A percentile compares a stretch with the other conserved stretches of the same genome.
Evolutionary conservation across 257 asterid species (phyloP).

Genomic region (Nicotiana paniculata): DNA sequence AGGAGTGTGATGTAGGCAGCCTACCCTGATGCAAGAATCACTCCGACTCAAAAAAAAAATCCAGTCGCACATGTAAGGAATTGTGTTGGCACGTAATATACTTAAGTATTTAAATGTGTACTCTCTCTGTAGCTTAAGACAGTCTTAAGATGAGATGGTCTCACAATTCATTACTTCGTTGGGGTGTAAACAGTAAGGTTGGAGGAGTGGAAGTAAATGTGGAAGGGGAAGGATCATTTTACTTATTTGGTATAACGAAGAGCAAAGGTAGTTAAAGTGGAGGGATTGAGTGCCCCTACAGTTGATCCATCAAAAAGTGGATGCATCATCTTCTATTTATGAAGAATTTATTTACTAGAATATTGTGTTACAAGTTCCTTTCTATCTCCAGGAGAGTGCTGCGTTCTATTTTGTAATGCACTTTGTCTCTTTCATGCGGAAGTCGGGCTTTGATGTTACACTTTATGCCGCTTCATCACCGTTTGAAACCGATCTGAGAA

Average conservation of each 20-base stretch:
- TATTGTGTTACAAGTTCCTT: neutral
- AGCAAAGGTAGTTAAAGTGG: neutral
- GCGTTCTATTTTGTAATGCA: neutral
- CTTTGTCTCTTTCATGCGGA: neutral
- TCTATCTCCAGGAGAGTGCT: neutral
- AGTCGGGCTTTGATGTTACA: neutral
- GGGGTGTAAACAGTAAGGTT: neutral
- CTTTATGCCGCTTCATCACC: too few relatives aligned
- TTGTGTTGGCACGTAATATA: neutral
- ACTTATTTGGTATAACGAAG: neutral
- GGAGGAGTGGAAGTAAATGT: neutral
- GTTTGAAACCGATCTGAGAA: too few relatives aligned
- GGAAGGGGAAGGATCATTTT: slow-evolving; percentile 1
- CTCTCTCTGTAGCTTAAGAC: neutral
- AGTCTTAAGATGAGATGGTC: neutral
- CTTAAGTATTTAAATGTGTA: neutral
- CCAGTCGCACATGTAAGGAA: neutral
- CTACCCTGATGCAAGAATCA: too few relatives aligned
- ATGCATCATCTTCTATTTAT: neutral
- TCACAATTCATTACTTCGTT: neutral
- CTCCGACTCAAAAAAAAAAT: neutral
- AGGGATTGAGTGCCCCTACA: neutral
- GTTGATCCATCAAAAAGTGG: neutral
- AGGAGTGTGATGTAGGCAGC: too few relatives aligned
- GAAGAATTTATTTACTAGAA: neutral